Evolutionary conservation across 305 asterid species (phyloP).

Genomic region (Stenogyne calaminthoides): DNA sequence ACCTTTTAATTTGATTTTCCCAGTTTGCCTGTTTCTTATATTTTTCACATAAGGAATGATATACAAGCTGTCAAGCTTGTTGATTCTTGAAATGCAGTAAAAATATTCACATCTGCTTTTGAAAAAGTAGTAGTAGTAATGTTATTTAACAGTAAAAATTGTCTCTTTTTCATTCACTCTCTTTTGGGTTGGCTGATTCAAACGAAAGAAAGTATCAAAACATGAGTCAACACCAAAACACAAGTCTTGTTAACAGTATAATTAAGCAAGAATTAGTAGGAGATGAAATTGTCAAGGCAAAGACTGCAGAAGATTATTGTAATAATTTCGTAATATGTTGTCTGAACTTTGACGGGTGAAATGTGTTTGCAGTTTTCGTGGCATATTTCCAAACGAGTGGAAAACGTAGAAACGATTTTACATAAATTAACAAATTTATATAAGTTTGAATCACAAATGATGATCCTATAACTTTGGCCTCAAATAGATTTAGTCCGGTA

Average conservation of each 20-base stretch:
- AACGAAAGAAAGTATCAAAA: constrained; percentile 24
- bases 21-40: neutral
- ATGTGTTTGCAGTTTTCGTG: neutral
- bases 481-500: too few relatives aligned
- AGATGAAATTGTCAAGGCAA: constrained; percentile 13
- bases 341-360: constrained; percentile 27
- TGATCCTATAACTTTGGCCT: too few relatives aligned
- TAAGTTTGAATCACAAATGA: too few relatives aligned
- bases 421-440: neutral
- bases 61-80: neutral
- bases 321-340: constrained; percentile 11
- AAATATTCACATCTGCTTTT: neutral
- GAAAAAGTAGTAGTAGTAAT: neutral
- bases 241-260: constrained; percentile 12
- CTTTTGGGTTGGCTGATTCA: constrained; percentile 30
- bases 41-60: neutral
- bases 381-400: constrained; percentile 23
- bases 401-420: constrained; percentile 25
- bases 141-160: neutral
- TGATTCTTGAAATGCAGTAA: constrained; percentile 13
- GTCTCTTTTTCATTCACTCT: neutral
- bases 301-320: constrained; percentile 19
- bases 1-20: constrained; percentile 4
- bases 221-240: constrained; percentile 33
- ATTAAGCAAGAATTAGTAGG: constrained; percentile 16